Base-by-base conservation (phyloP, 2,329 filamentous ascomycete species). In the Decorospora gaudefroyi region DNA sequence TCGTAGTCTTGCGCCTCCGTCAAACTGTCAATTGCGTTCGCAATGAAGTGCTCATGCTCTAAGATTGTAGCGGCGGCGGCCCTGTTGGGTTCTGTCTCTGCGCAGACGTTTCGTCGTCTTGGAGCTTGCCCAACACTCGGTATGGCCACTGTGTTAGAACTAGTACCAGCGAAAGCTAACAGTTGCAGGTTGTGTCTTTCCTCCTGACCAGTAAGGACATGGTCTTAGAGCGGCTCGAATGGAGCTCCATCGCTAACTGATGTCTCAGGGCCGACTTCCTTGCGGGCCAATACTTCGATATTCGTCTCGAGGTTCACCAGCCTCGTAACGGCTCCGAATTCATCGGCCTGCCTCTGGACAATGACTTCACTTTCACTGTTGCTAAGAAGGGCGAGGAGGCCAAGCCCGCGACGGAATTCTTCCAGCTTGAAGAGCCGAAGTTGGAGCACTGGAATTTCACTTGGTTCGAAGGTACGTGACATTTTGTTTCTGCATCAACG, bases 371-470 rank as follows among this genome's bases (percentile, higher is more conserved):
- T 29, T 85, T 88, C 61, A 87, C 84, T 42, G 85, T 93, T 56
- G 74, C 78, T 46, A 90, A 87, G 72, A 80, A 82, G 42, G 65
- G 73, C 46, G 66, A 79, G 17, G 72, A 81, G 64, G 63, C 82
- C 18, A 72, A 80, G 64, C 72, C 77, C 43, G 82, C 84, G 27
- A 75, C 83, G 11, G 73, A 82, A 27, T 90, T 82, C 72, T 92
- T 93, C 73, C 76, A 77, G n/a, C 63, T 86, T 23, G 61, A 78
- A 2, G 87, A 92, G 67, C 85, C 88, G 13, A 72, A 82, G 66
- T 73, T 93, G 11, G 89, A 95, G 76, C 84, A 77, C 53, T 95
- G 89, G 89, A 80, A 84, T 55, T 93, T 93, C 65, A 78, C 78
- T n/a, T 93, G 87, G 86, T 92, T 81, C 63, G 89, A 92, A 74